Conservation (phyloP, 2,329 filamentous ascomycete species). For the Gyromitra esculenta region DNA sequence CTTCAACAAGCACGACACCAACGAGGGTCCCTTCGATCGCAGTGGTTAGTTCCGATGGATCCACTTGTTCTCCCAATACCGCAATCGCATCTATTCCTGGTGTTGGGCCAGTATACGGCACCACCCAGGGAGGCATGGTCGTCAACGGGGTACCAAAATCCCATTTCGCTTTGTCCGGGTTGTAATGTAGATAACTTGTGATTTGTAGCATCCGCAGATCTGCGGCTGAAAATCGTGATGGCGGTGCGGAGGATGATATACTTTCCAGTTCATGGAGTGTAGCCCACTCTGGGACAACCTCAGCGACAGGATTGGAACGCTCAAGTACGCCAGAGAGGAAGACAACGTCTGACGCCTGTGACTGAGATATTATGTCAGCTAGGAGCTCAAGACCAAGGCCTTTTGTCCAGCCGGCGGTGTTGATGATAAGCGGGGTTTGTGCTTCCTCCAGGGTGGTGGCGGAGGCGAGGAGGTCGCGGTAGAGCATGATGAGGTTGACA, state of each 20-base stretch:
- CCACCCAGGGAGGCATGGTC: constrained; percentile 68
- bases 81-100: constrained; percentile 72
- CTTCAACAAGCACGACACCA: constrained; percentile 72
- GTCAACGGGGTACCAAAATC: constrained; percentile 66
- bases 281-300: constrained; percentile 22
- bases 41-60: constrained; percentile 68
- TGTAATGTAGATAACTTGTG: constrained; percentile 79
- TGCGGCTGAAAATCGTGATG: constrained; percentile 63
- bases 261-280: constrained; percentile 33
- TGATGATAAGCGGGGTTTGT: constrained; percentile 71
- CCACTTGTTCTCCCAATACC: constrained; percentile 72
- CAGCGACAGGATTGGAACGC: constrained; percentile 35
- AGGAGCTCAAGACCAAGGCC: constrained; percentile 75
- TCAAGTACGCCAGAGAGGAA: constrained; percentile 70
- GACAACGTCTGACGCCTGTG: constrained; percentile 71
- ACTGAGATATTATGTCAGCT: constrained; percentile 66
- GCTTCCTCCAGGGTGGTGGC: constrained; percentile 56
- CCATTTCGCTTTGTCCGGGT: constrained; percentile 52
- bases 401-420: constrained; percentile 78
- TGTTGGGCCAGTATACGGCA: constrained; percentile 67
- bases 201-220: constrained; percentile 78
- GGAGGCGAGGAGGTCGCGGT: constrained; percentile 62
- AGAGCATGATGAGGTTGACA: constrained; percentile 70
- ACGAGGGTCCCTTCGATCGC: constrained; percentile 77
- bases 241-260: constrained; percentile 59